These are phyloP conservation scores for Claviceps humidiphila DNA, from an alignment of 2,329 filamentous ascomycete genomes.

Conservation along the genomic window DNA sequence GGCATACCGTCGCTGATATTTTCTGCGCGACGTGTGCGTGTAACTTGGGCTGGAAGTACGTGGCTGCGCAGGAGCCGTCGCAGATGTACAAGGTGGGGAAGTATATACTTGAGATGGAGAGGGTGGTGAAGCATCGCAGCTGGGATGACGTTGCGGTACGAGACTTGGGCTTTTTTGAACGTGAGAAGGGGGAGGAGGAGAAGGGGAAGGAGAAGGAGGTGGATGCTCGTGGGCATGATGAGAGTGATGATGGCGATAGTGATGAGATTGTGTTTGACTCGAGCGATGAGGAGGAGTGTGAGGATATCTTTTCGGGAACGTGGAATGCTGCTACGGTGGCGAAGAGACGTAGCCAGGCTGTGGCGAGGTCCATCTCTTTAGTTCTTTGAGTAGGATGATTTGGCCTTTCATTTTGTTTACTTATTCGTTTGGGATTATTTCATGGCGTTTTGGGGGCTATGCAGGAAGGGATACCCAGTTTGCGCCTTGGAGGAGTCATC, in stretches of 20 bases:
- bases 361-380: constrained; percentile 10
- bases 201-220: constrained; percentile 4
- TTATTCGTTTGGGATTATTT: not conserved
- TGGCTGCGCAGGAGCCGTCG: constrained; percentile 43
- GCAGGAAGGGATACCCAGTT: too few relatives aligned
- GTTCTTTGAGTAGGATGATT: not conserved
- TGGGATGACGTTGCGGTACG: constrained; percentile 31
- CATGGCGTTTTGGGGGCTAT: too few relatives aligned
- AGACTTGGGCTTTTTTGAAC: constrained; percentile 3
- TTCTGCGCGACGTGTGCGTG: constrained; percentile 40
- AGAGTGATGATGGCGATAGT: not conserved
- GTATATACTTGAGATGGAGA: constrained; percentile 51
- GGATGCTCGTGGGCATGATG: too few relatives aligned
- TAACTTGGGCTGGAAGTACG: constrained; percentile 55
- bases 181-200: constrained; percentile 2
- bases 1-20: constrained; percentile 52
- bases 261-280: constrained; percentile 44
- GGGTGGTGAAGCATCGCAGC: constrained; percentile 35
- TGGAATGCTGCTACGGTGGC: constrained; percentile 44
- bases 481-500: too few relatives aligned
- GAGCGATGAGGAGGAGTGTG: constrained; percentile 52
- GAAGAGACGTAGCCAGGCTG: constrained; percentile 29
- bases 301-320: constrained; percentile 48
- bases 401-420: not conserved
- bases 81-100: constrained; percentile 59